Evolutionary conservation across 73 alveolate species (phyloP).

Genomic region (Paramecium caudatum): DNA sequence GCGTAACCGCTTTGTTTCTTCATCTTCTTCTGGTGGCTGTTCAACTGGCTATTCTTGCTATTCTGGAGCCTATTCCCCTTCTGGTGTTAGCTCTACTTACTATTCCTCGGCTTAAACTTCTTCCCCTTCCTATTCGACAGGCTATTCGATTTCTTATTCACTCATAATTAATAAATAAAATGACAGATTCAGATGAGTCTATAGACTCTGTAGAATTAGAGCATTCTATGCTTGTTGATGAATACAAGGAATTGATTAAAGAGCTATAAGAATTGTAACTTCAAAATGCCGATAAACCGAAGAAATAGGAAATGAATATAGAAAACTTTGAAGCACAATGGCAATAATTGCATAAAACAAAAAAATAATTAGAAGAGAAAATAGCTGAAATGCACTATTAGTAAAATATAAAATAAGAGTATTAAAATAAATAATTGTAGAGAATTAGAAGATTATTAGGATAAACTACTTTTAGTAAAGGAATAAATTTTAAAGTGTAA

Average conservation of each 20-base stretch:
- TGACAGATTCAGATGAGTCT: slow-evolving; percentile 54
- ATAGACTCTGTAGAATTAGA: slow-evolving; percentile 55
- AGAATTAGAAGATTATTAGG: slow-evolving; percentile 32
- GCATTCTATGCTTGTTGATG: slow-evolving; percentile 22
- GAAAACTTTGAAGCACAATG: slow-evolving; percentile 33
- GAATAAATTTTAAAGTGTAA: neutral
- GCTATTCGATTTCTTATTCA: neutral
- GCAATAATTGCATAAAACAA: neutral
- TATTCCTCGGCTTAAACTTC: neutral
- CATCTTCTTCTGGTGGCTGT: slow-evolving; percentile 65
- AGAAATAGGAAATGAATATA: neutral
- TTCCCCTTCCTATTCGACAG: neutral
- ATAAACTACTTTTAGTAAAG: neutral
- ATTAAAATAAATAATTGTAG: neutral
- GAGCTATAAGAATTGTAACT: neutral
- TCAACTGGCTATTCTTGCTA: slow-evolving; percentile 2
- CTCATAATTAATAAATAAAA: neutral
- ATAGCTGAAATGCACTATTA: neutral
- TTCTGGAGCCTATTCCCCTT: neutral
- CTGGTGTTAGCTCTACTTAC: neutral
- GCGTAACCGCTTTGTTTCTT: slow-evolving; percentile 56
- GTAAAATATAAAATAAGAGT: neutral
- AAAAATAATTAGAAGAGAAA: slow-evolving; percentile 42
- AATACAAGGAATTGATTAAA: neutral
- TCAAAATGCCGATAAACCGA: neutral